Conservation (phyloP, 495 filamentous ascomycete genomes). For the Acidiella bohemica region DNA sequence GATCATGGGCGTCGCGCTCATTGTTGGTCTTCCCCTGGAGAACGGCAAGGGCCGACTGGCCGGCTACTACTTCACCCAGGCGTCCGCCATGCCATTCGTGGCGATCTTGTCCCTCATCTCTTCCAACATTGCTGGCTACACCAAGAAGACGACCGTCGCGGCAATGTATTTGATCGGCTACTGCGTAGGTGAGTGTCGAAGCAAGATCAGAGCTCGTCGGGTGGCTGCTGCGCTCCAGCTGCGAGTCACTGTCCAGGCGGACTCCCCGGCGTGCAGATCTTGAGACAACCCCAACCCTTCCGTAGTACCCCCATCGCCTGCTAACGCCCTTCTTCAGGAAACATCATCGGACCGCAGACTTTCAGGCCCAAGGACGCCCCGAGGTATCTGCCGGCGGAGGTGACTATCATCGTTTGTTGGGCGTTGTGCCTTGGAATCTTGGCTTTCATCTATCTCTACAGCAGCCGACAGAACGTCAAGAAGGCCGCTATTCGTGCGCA, state of each 20-base stretch:
- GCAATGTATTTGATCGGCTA: constrained; percentile 51
- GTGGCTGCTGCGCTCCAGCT: too few relatives aligned
- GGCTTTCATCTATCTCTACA: constrained; percentile 51
- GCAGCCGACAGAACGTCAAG: constrained; percentile 43
- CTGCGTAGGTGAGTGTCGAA: constrained; percentile 8
- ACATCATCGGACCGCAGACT: constrained; percentile 42
- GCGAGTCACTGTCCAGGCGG: too few relatives aligned
- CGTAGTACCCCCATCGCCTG: not conserved
- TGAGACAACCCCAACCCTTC: too few relatives aligned
- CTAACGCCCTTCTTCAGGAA: constrained; percentile 11
- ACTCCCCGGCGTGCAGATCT: too few relatives aligned
- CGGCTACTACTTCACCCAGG: constrained; percentile 52
- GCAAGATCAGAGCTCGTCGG: too few relatives aligned
- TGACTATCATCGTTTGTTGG: constrained; percentile 54
- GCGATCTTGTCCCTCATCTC: constrained; percentile 23
- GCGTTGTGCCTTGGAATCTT: constrained; percentile 42
- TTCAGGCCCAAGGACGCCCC: constrained; percentile 46
- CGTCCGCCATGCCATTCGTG: constrained; percentile 45
- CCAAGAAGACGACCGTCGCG: constrained; percentile 61
- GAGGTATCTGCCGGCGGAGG: constrained; percentile 53
- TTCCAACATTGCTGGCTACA: constrained; percentile 33
- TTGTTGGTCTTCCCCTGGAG: constrained; percentile 47
- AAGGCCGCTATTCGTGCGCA: constrained; percentile 41
- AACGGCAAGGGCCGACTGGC: constrained; percentile 47
- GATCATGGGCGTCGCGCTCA: constrained; percentile 49